Evolutionary conservation across 73 alveolate species (phyloP).

Genomic region (Tetrahymena borealis): DNA sequence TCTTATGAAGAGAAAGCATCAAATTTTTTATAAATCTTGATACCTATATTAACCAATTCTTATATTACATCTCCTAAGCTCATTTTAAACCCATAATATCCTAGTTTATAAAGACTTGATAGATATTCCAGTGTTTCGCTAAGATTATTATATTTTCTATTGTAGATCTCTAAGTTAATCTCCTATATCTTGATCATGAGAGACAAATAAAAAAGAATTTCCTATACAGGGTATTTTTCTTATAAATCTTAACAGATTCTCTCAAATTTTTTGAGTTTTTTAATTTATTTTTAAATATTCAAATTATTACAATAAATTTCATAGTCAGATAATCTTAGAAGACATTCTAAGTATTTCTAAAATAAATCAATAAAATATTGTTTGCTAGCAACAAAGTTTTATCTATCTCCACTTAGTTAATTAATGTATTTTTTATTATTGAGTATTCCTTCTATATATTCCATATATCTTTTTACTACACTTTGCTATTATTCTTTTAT

Average conservation of each 20-base stretch:
- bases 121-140: not conserved
- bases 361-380: not conserved
- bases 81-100: not conserved
- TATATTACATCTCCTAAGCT: not conserved
- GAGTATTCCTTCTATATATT: not conserved
- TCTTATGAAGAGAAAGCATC: not conserved
- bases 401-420: not conserved
- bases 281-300: not conserved
- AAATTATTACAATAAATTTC: not conserved
- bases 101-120: not conserved
- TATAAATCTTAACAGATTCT: not conserved
- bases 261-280: not conserved
- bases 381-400: not conserved
- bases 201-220: not conserved
- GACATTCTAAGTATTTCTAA: not conserved
- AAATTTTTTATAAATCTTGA: not conserved
- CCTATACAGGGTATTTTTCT: not conserved
- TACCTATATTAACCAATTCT: not conserved
- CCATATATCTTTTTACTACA: not conserved
- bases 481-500: not conserved
- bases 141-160: not conserved
- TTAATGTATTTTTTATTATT: not conserved
- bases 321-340: not conserved
- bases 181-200: not conserved
- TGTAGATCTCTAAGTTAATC: not conserved